Evolutionary conservation across 345 rosid genomes (phyloP), one percentile per base, ranked within the genome.

Genomic region (Eucalyptus viminalis): DNA sequence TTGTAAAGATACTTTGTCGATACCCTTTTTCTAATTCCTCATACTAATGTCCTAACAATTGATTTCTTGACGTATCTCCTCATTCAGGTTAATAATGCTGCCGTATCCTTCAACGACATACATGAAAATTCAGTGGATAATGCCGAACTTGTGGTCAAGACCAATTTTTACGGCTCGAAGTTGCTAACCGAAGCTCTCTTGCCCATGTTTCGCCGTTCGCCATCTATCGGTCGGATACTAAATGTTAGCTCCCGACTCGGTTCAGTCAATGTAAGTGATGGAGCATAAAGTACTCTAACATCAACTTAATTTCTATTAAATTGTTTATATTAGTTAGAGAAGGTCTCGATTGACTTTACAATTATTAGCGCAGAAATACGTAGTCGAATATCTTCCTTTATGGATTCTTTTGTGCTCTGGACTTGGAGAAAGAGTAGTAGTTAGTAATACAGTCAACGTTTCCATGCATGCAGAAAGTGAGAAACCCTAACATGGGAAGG

Each of bases 201-300:
- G 90, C 99, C 98, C n/a, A 44, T 94, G 49, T 96, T 96, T 89
- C 96, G 98, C 27, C 91, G 90, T 21, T 94, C 96, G 1, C 37
- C 88, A 87, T 94, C 95, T 27, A 67, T 69, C 8, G 87, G 95
- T 69, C 94, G 99, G 69, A 93, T 97, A 34, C 96, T 96, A 53
- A 97, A 96, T 83, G 90, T 97, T 43, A 96, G 93, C 92, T 97
- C 99, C 7, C 93, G 99, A 88, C 99, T 97, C 44, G 98, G 98
- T 54, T 88, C 98, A 7, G 56, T 96, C 34, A 93, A 92, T 37
- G 99, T 97, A 90, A 92, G 92, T 7, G 45, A 86, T 51, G 69
- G 27, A 40, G 29, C 44, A 86, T 51, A 16, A 51, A 86, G 40
- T 40, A 86, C 43, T 50, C 10, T 86, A 49, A 37, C 40, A 53